A percentile compares a stretch with the other conserved stretches of the same genome.
These are phyloP conservation scores for Fusarium coicis DNA, from an alignment of 2,329 filamentous ascomycete genomes.

Conservation along the genomic window DNA sequence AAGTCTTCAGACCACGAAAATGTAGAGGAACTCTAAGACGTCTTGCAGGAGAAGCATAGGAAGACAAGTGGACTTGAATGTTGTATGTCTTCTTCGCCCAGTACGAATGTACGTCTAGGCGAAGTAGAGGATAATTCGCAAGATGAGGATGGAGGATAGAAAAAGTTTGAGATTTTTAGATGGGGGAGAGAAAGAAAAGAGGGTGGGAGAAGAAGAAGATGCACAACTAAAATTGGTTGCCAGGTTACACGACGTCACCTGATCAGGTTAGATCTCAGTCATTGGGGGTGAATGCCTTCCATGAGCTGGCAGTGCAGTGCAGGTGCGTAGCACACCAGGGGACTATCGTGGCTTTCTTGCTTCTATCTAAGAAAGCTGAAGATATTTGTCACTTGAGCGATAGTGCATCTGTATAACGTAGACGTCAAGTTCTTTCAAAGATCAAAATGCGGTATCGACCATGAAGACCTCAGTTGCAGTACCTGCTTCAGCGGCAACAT, in stretches of 20 bases:
- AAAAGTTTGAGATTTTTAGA: not conserved
- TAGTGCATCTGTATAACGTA: no score
- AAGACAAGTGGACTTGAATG: not conserved
- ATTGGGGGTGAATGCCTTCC: not conserved
- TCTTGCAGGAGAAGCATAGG: not conserved
- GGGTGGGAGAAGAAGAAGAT: not conserved
- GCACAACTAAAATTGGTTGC: not conserved
- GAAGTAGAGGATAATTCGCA: not conserved
- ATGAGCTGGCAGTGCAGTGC: not conserved
- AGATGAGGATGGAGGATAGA: not conserved
- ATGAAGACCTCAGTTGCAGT: no score
- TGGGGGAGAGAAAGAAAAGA: not conserved
- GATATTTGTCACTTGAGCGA: no score
- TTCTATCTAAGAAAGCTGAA: no score
- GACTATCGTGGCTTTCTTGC: no score
- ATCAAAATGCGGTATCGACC: no score
- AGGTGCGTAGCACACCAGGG: not conserved
- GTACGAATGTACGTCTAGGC: not conserved
- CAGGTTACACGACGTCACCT: not conserved
- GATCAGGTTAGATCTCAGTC: not conserved
- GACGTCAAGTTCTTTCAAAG: no score
- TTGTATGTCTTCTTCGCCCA: not conserved
- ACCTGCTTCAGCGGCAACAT: no score
- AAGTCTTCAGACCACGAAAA: not conserved
- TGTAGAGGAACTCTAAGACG: fast-evolving